These are phyloP conservation scores for Chytriomyces sp. DNA, from an alignment of 192 early-diverging fungal genomes.

Conservation along the genomic window DNA sequence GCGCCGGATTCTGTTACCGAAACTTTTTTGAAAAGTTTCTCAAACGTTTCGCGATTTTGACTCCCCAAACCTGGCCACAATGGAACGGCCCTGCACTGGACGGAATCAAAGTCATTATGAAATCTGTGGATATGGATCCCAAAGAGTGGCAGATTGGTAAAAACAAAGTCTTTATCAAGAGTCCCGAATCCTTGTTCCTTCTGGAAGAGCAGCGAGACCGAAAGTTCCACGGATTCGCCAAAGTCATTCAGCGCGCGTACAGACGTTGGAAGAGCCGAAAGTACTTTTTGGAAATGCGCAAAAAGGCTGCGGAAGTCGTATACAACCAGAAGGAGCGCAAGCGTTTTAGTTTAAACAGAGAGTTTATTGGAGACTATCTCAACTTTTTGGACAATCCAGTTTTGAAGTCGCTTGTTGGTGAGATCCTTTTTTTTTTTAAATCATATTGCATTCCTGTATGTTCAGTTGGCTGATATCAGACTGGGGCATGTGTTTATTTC, in stretches of 20 bases:
- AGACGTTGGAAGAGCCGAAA: conserved; percentile 85
- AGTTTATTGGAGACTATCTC: conserved; percentile 93
- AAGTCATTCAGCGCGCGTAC: conserved; percentile 90
- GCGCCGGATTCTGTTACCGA: conserved; percentile 97
- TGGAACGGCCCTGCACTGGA: conserved; percentile 80
- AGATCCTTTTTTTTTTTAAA: conserved; percentile 1
- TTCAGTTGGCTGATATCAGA: not conserved
- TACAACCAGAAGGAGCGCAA: conserved; percentile 90
- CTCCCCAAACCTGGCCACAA: conserved; percentile 71
- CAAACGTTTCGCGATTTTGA: conserved; percentile 79
- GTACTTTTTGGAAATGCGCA: conserved; percentile 88
- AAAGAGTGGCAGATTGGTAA: conserved; percentile 96
- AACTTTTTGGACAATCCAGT: conserved; percentile 62
- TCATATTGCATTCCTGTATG: not conserved
- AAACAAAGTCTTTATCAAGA: conserved; percentile 94
- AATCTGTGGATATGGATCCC: conserved; percentile 79
- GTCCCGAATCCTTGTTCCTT: conserved; percentile 90
- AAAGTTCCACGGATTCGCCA: conserved; percentile 96
- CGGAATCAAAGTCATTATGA: conserved; percentile 80
- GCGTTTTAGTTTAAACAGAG: conserved; percentile 83
- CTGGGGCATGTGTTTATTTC: not conserved
- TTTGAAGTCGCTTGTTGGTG: conserved; percentile 60
- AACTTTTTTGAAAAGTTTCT: conserved; percentile 93
- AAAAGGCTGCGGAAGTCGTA: conserved; percentile 91
- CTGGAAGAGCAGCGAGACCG: conserved; percentile 91